A percentile compares a stretch with the other conserved stretches of the same genome.
phyloP scores from a whole-genome alignment of 2,329 filamentous ascomycete genomes.

The Thelonectria olida region DNA sequence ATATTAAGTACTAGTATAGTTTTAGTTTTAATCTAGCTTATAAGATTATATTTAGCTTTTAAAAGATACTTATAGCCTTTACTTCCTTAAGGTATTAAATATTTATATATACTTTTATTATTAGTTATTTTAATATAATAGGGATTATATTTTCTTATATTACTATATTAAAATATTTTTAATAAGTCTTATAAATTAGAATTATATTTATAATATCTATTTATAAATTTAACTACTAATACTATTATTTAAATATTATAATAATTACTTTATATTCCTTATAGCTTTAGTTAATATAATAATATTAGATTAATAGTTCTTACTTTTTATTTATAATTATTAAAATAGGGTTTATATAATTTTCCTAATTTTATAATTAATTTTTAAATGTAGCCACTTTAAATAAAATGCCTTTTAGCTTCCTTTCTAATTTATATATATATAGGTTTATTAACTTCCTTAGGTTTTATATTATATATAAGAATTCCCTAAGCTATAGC shows the following conservation, averaged over 20 bases:
- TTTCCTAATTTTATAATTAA: too few species aligned
- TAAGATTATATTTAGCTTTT: not conserved
- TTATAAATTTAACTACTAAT: not conserved
- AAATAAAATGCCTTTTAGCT: not conserved
- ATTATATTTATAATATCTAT: not conserved
- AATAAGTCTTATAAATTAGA: not conserved
- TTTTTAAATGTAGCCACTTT: not conserved
- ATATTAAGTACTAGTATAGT: not conserved
- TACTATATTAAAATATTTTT: not conserved
- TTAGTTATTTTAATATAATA: not conserved
- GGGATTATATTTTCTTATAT: not conserved
- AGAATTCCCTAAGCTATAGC: not conserved
- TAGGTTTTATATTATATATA: not conserved
- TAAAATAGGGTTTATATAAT: not conserved
- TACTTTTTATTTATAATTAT: not conserved
- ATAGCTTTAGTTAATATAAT: not conserved
- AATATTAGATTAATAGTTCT: not conserved
- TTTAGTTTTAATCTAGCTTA: not conserved
- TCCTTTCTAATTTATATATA: not conserved
- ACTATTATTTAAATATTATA: not conserved
- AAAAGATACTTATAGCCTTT: not conserved
- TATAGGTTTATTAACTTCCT: not conserved
- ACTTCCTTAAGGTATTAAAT: not conserved
- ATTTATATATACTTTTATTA: not conserved
- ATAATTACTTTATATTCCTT: not conserved